A percentile compares a stretch with the other conserved stretches of the same genome.
Conservation (phyloP, 2,329 filamentous ascomycete species). For the Alternaria brassicae region DNA sequence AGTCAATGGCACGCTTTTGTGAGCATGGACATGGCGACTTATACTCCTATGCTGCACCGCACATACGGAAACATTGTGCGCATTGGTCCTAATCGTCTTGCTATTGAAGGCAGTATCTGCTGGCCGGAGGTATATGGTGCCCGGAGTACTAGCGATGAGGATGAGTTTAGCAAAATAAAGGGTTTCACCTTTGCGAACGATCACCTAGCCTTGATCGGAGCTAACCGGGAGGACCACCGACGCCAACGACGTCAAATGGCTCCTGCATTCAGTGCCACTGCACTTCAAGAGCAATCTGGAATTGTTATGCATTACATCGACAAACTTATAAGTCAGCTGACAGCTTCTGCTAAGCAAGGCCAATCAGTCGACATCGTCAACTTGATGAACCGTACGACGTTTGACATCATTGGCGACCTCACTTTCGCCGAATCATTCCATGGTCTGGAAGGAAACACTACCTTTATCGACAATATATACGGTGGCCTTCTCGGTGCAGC, state of each 20-base stretch:
- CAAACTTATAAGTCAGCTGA: background rate
- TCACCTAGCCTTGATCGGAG: background rate
- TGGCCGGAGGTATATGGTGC: slow-evolving; percentile 5
- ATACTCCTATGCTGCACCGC: background rate
- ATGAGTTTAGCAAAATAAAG: background rate
- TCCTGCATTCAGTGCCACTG: background rate
- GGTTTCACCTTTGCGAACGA: background rate
- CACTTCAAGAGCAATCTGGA: background rate
- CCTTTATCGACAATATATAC: background rate
- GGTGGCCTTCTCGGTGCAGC: background rate
- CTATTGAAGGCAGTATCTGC: slow-evolving; percentile 1
- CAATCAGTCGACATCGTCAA: background rate
- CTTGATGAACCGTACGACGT: background rate
- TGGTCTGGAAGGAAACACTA: background rate
- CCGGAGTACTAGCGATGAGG: background rate
- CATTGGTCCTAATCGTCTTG: background rate
- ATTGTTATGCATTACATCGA: background rate
- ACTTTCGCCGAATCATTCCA: background rate
- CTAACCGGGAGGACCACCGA: slow-evolving; percentile 4
- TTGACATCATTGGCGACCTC: slow-evolving; percentile 2
- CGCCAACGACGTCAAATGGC: background rate
- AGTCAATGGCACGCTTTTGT: background rate
- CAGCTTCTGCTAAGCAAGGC: background rate
- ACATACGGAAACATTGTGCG: background rate
- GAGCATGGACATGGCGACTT: background rate